Conservation (phyloP, 2,329 filamentous ascomycete species). For the Aspergillus latus region DNA sequence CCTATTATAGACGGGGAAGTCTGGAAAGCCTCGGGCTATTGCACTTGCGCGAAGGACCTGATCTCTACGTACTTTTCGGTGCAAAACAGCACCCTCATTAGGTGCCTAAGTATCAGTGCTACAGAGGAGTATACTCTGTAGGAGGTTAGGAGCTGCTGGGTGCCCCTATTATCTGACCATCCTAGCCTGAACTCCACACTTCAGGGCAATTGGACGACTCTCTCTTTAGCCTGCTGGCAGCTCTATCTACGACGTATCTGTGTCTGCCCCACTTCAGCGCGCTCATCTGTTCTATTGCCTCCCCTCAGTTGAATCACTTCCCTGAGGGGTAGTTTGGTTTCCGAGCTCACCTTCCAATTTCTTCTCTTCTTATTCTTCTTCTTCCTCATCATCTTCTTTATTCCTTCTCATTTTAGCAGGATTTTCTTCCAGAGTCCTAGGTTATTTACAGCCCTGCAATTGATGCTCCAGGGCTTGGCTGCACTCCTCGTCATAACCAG, state of each 20-base stretch:
- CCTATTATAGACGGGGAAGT: neutral
- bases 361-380: neutral
- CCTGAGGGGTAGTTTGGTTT: slow-evolving; percentile 12
- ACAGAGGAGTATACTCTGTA: neutral
- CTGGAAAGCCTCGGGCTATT: neutral
- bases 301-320: slow-evolving; percentile 9
- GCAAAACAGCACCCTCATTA: slow-evolving; percentile 2
- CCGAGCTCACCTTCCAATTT: neutral
- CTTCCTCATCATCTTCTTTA: neutral
- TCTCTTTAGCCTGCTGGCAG: slow-evolving; percentile 5
- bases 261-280: slow-evolving; percentile 10
- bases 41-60: slow-evolving; percentile 1
- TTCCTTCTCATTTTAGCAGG: neutral
- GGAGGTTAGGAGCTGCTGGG: neutral
- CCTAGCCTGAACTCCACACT: slow-evolving; percentile 5
- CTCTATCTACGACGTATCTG: slow-evolving; percentile 3
- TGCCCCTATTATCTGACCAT: slow-evolving; percentile 2
- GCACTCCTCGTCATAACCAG: slow-evolving; percentile 1
- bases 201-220: slow-evolving; percentile 3
- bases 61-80: neutral
- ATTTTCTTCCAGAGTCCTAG: neutral
- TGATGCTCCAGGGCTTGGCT: slow-evolving; percentile 5
- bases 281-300: slow-evolving; percentile 5
- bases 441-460: neutral
- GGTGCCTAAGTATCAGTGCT: neutral